Percentiles rank a stretch among this genome's conserved stretches.
These are phyloP conservation scores for Tanacetum coccineum DNA, from an alignment of 129 eudicot genomes.

Conservation along the genomic window DNA sequence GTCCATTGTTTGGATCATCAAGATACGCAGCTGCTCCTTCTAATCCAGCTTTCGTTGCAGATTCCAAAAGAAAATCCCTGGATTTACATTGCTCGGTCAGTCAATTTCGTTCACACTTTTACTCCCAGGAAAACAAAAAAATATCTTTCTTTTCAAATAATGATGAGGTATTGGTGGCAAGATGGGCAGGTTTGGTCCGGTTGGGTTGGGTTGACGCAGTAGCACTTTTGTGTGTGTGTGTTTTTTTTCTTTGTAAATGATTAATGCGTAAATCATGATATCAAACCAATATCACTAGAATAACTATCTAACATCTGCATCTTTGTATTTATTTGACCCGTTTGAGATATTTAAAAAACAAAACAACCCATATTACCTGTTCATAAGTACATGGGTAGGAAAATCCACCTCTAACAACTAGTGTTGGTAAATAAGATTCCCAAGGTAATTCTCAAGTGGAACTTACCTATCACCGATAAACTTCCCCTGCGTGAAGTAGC, in stretches of 20 bases:
- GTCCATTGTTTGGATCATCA: conserved; percentile 71
- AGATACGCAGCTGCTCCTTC: conserved; percentile 91
- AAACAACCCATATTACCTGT: no score
- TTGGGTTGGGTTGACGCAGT: neutral
- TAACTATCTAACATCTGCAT: no score
- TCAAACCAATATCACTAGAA: neutral
- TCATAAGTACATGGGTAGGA: no score
- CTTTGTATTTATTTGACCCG: neutral
- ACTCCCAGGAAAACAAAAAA: neutral
- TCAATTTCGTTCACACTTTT: conserved; percentile 3
- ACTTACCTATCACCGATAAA: conserved; percentile 84
- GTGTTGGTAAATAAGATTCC: neutral
- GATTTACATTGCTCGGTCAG: conserved; percentile 10
- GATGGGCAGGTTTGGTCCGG: neutral
- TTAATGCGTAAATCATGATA: neutral
- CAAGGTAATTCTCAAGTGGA: neutral
- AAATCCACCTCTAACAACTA: no score
- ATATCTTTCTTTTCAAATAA: neutral
- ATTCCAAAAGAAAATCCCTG: conserved; percentile 79
- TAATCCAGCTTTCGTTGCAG: conserved; percentile 79
- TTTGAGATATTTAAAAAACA: neutral
- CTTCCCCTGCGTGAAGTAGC: conserved; percentile 88
- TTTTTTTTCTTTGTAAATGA: neutral
- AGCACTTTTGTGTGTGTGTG: neutral
- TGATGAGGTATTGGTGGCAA: neutral